Evolutionary conservation across 108 stramenopile species (phyloP), one percentile per base, ranked within the genome.

Genomic region (Nitzschia sp.): DNA sequence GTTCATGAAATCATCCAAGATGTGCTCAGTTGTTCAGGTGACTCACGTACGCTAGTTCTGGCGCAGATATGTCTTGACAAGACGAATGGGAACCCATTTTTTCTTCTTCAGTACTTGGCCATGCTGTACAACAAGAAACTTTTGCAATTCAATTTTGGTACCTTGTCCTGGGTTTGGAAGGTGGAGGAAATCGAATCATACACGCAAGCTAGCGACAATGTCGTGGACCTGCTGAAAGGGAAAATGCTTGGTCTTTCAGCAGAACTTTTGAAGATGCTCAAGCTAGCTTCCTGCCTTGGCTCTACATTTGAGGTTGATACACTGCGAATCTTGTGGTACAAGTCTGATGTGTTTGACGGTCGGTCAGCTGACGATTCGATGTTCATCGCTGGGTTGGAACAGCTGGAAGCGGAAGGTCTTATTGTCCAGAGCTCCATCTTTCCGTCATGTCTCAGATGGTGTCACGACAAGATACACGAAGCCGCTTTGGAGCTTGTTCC

Each of bases 1-100:
- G n/a, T n/a, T n/a, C n/a, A n/a, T n/a, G n/a, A n/a, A 30, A 42
- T 62, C n/a, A 45, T 62, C 35, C 24, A 30, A 24, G 61, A 25
- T 23, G 8, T 62, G 27, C 51, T 77, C n/a, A 33, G 67, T 13
- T 13, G 57, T 15, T 13, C 42, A 26, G 60, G 64, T 23, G 36
- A 24, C 11, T 17, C 18, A 17, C n/a, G 13, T 2, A 29, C 28
- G 11, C 13, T 19, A 17, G 32, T 29, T n/a, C n/a, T n/a, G n/a
- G n/a, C n/a, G n/a, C n/a, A n/a, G n/a, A n/a, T n/a, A n/a, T n/a
- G n/a, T n/a, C 13, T 17, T 18, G 17, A 28, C 0, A 76, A 76
- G 56, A 80, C 79, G 15, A 30, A 55, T 15, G 72, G 79, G 19
- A 80, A 80, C 66, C 56, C 75, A 17, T 80, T 72, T 33, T 74